phyloP scores from a whole-genome alignment of 2,329 filamentous ascomycete species.

The Monosporascus cannonballus region DNA sequence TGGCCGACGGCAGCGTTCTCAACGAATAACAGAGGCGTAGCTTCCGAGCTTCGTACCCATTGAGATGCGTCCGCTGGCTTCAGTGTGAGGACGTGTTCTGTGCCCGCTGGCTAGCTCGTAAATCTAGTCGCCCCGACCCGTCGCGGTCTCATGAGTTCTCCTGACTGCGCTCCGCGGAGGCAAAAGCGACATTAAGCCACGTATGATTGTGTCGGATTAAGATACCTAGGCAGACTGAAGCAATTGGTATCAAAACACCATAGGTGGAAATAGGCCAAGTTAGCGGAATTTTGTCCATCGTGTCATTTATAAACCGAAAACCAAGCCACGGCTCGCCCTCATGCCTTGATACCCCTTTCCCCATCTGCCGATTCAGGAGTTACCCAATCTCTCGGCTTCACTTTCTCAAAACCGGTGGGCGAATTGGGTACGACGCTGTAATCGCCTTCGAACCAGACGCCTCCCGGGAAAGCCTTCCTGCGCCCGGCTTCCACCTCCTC shows the following conservation, averaged over 20 bases:
- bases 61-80: no score
- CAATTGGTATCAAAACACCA: not conserved
- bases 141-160: no score
- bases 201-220: not conserved
- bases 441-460: constrained; percentile 15
- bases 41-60: no score
- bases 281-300: not conserved
- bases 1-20: no score
- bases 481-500: constrained; percentile 23
- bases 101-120: no score
- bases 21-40: no score
- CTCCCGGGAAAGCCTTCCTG: constrained; percentile 8
- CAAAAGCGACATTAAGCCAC: no score
- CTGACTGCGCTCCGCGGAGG: no score
- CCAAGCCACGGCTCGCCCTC: not conserved
- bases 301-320: no score
- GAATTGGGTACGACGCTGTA: not conserved
- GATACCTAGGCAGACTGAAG: not conserved
- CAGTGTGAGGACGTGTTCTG: no score
- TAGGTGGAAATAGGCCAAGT: not conserved
- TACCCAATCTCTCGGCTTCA: not conserved
- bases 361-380: not conserved
- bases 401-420: not conserved
- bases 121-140: no score
- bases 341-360: not conserved